phyloP scores from a whole-genome alignment of 1,284 basidiomycete species.

The Schizophyllum amplum region DNA sequence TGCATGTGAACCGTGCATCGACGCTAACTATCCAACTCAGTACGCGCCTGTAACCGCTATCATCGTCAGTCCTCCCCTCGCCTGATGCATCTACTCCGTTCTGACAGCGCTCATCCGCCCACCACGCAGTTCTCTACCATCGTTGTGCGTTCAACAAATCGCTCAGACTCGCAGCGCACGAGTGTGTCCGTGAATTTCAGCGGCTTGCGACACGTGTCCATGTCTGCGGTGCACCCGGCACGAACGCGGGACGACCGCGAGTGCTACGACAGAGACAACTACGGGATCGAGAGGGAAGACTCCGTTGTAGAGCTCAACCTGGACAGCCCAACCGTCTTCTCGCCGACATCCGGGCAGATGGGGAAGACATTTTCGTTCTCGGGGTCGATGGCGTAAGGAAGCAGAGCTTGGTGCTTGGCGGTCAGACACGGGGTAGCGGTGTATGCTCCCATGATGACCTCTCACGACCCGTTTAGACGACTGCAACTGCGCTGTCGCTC shows the following conservation, averaged over 20 bases:
- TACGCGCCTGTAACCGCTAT: not conserved
- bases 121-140: not conserved
- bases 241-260: not conserved
- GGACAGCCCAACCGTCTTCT: not conserved
- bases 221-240: not conserved
- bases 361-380: not conserved
- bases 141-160: not conserved
- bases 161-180: not conserved
- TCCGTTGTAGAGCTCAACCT: not conserved
- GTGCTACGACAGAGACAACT: not conserved
- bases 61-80: not conserved
- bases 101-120: not conserved
- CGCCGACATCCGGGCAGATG: not conserved
- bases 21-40: not conserved
- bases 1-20: no score
- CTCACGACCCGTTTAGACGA: not conserved
- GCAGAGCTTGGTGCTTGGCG: no score
- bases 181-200: not conserved
- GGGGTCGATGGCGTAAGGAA: not conserved
- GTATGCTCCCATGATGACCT: no score
- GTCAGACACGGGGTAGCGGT: no score
- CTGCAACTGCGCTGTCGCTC: not conserved
- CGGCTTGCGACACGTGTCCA: not conserved
- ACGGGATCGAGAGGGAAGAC: not conserved
- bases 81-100: not conserved